These are phyloP conservation scores for Aspergillus biplanus DNA, from an alignment of 495 filamentous ascomycete species.

Conservation along the genomic window DNA sequence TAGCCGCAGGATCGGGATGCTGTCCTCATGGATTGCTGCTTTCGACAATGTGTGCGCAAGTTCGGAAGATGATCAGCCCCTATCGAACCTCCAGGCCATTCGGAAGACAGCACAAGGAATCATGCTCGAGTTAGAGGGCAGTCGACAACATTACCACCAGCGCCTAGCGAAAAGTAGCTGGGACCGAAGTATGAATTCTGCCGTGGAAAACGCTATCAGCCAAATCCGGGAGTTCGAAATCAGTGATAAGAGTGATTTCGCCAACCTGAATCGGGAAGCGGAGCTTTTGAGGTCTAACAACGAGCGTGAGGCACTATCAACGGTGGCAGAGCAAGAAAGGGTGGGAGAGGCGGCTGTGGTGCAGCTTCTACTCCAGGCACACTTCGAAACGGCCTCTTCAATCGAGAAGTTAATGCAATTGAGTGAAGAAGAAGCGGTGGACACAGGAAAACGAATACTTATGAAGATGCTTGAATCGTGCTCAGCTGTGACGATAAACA, in stretches of 20 bases:
- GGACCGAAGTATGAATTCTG: slow-evolving; percentile 83
- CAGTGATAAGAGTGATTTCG: slow-evolving; percentile 69
- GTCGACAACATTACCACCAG: slow-evolving; percentile 87
- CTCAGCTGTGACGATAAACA: slow-evolving; percentile 69
- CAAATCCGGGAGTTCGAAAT: slow-evolving; percentile 78
- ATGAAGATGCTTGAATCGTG: slow-evolving; percentile 77
- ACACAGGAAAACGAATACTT: slow-evolving; percentile 78
- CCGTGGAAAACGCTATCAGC: slow-evolving; percentile 79
- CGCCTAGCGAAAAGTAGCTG: slow-evolving; percentile 76
- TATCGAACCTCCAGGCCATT: slow-evolving; percentile 71
- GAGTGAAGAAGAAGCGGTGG: slow-evolving; percentile 77
- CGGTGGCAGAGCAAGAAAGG: slow-evolving; percentile 84
- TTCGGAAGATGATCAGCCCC: slow-evolving; percentile 66
- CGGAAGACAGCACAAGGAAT: slow-evolving; percentile 88
- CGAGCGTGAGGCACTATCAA: slow-evolving; percentile 77
- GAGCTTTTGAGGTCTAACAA: slow-evolving; percentile 81
- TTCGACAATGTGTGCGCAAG: slow-evolving; percentile 82
- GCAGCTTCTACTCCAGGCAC: slow-evolving; percentile 81
- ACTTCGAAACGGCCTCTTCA: slow-evolving; percentile 86
- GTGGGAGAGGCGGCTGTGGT: slow-evolving; percentile 74
- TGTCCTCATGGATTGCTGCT: slow-evolving; percentile 89
- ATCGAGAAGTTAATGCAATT: slow-evolving; percentile 80
- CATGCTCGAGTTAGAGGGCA: slow-evolving; percentile 82
- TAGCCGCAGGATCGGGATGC: slow-evolving; percentile 78
- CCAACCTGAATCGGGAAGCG: slow-evolving; percentile 76